Evolutionary conservation across 441 rosid species (phyloP), one percentile per base, ranked within the genome.

Genomic region (Adansonia madagascariensis): DNA sequence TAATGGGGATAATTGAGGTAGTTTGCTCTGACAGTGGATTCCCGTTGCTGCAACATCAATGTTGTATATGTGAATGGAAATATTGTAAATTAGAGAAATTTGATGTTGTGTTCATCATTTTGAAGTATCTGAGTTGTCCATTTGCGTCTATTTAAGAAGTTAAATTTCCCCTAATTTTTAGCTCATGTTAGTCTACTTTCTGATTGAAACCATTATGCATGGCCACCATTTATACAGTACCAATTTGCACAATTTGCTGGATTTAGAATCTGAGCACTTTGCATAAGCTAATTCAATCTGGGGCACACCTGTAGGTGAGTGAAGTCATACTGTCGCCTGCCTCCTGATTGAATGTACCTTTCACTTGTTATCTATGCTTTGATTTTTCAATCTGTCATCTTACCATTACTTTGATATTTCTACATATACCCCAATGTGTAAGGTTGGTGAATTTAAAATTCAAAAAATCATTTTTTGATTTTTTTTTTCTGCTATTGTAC

Each of bases 21-120:
- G 50, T 71, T 55, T 55, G 75, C 61, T 9, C 27, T 71, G 18
- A 53, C 75, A 71, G 11, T 17, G n/a, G 31, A 18, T 71, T 71
- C n/a, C n/a, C 2, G 15, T 24, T 1, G 41, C 43, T 61, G 27
- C 17, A 35, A 12, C 63, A 35, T 71, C 50, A 53, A 2, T 55
- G 49, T 64, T 55, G 49, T 71, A 53, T 71, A n/a, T 17, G 49
- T 53, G 31, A n/a, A 31, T 17, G 49, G 62, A 71, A 53, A 24
- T 53, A 69, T 69, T 69, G 57, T 22, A 12, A 47, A 47, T 69
- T 69, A 69, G 47, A 31, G 50, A 55, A 31, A 55, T 18, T 27
- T 70, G 72, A 68, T 47, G 20, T 12, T 31, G 2, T 68, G 6
- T 47, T 68, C 17, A 22, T 68, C 5, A 9, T n/a, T 22, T 52